Evolutionary conservation across 768 basidiomycete genomes (phyloP), one percentile per base, ranked within the genome.

Genomic region (Lentinus brumalis): DNA sequence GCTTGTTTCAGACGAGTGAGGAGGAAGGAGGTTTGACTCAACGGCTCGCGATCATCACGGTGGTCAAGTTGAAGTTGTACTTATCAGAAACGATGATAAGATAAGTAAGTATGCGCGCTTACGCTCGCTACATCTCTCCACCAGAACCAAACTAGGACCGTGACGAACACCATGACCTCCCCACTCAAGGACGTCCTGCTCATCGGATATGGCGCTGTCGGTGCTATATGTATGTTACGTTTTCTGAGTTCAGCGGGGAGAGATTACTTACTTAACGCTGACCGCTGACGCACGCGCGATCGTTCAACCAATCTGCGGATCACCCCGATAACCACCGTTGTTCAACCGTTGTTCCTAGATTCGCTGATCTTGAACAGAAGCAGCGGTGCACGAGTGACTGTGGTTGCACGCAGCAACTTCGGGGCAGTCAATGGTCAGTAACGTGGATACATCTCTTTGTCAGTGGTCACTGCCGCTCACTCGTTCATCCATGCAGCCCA

Each of bases 331-430:
- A 35, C 35, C 35, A 35, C 35, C 35, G 35, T 47, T 5, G 21
- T 47, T 7, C 9, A 35, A 26, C 16, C 35, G 26, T 41, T 2
- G 3, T 60, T 5, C 42, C 40, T 55, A 88, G 86, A 86, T 67
- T 79, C 86, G 1, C 75, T 81, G 53, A 77, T 87, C 55, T 74
- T 88, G 21, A 77, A 84, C 61, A 75, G 81, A 60, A 83, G 85
- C 65, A 82, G 85, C 11, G 75, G 80, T 32, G 87, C 82, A 1
- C 78, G 83, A 29, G 85, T 93, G 9, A 92, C 91, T 1, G 86
- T 79, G 16, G 87, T 92, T 1, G 91, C 90, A 2, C 74, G 91
- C 57, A 85, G 89, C 53, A 89, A 91, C 60, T 88, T 83, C 68
- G 79, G 85, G 12, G 73, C 77, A 2, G 78, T 86, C 12, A 75